phyloP scores from a whole-genome alignment of 2,329 filamentous ascomycete species.

The Fusarium setosum region DNA sequence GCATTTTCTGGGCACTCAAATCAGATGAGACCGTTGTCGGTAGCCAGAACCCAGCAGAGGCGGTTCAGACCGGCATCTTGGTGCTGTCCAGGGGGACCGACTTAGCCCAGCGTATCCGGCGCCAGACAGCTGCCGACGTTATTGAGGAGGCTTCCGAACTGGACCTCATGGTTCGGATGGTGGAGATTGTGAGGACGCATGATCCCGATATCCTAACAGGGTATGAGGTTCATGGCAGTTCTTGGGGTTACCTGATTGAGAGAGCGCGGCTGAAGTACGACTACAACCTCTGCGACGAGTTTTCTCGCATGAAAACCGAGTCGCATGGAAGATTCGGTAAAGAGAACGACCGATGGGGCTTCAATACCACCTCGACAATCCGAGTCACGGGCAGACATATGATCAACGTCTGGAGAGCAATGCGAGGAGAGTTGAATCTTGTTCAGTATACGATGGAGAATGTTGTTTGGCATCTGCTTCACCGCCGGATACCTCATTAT shows the following conservation, averaged over 20 bases:
- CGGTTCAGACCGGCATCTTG: conserved; percentile 76
- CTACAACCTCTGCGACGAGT: conserved; percentile 89
- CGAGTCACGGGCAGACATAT: conserved; percentile 93
- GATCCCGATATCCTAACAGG: conserved; percentile 96
- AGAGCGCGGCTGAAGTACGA: conserved; percentile 87
- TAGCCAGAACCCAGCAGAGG: conserved; percentile 57
- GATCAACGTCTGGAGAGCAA: conserved; percentile 97
- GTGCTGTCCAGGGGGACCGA: conserved; percentile 73
- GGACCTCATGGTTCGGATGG: conserved; percentile 85
- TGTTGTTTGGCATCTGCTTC: conserved; percentile 90
- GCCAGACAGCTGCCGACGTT: conserved; percentile 72
- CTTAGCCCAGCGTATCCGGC: conserved; percentile 70
- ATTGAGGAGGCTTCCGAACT: conserved; percentile 83
- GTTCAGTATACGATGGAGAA: conserved; percentile 98
- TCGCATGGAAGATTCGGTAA: conserved; percentile 87
- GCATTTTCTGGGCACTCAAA: conserved; percentile 91
- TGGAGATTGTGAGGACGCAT: conserved; percentile 83
- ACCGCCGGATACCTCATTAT: conserved; percentile 90
- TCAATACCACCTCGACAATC: conserved; percentile 92
- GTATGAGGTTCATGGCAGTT: conserved; percentile 92
- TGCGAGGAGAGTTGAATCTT: conserved; percentile 91
- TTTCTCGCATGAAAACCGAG: conserved; percentile 88
- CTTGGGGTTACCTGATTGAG: conserved; percentile 97
- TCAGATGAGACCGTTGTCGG: conserved; percentile 73
- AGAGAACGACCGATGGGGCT: conserved; percentile 90